Evolutionary conservation across 2,329 filamentous ascomycete species (phyloP), one percentile per base, ranked within the genome.

Genomic region (Sordariomycetes sp.): DNA sequence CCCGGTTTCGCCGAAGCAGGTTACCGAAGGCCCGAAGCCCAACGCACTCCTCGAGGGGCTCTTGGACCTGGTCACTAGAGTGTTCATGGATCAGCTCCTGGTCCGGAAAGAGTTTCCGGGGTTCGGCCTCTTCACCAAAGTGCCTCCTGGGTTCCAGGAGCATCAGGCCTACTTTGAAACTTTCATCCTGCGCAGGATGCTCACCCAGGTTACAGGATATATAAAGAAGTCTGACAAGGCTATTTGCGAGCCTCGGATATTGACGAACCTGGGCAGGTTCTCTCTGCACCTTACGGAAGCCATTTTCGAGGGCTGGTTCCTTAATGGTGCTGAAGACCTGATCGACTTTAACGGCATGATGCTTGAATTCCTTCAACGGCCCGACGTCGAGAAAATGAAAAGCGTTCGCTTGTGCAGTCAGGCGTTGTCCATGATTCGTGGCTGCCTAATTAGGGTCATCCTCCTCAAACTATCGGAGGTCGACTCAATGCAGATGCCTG

Each of bases 151-250:
- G 0, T 94, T 94, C 48, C 77, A 90, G 45, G 92, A 96, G 51
- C 87, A 96, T 46, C 88, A 95, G 48, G 86, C 87, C 1, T 94
- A 88, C 53, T 95, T 98, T 44, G 86, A 94, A 51, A 94, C 92
- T 0, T 95, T 88, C 50, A 64, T 96, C 4, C 64, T 96, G 15
- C 75, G 79, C 19, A 82, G 81, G 42, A 78, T 84, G 0, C 72
- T 95, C 30, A 71, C 77, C 4, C 75, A 82, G 20, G 61, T 94
- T 12, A 74, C 75, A 21, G 82, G 73, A 37, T 68, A 75, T 16
- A 69, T 96, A 8, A 76, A 85, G 39, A 59, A 81, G 3, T 75
- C 88, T 42, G 77, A 84, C 47, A 77, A 79, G 36, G 61, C 81
- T 0, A 66, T 96, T 2, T 74, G 76, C 36, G 88, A 96, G 51